phyloP scores from a whole-genome alignment of 208 protist species.

The Trypanosoma melophagium region DNA sequence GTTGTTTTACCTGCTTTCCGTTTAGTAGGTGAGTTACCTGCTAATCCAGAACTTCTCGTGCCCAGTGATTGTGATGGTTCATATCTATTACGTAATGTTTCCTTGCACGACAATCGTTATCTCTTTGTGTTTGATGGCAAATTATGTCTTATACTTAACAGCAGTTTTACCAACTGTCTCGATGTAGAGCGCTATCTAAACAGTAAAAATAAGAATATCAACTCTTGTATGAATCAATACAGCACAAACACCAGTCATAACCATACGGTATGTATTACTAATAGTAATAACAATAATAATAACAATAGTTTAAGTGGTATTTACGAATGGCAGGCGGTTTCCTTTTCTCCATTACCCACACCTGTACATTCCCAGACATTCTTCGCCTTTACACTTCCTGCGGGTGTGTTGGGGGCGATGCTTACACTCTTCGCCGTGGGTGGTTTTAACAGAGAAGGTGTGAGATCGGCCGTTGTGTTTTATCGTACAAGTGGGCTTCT shows the following conservation, averaged over 20 bases:
- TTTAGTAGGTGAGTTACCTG: neutral
- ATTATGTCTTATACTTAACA: constrained; percentile 21
- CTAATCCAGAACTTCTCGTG: constrained; percentile 12
- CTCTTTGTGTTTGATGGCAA: constrained; percentile 25
- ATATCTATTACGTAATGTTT: neutral
- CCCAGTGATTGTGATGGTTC: neutral
- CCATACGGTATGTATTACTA: too few relatives aligned
- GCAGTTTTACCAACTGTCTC: constrained; percentile 22
- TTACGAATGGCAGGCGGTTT: constrained; percentile 2
- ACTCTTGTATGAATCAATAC: too few relatives aligned
- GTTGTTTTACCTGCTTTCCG: neutral
- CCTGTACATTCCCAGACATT: constrained; percentile 4
- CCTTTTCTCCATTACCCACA: neutral
- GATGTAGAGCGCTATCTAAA: constrained; percentile 16
- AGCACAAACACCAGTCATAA: too few relatives aligned
- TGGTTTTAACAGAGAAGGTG: constrained; percentile 15
- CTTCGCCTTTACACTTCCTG: constrained; percentile 21
- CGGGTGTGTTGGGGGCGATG: constrained; percentile 11
- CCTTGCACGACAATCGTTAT: neutral
- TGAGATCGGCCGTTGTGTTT: neutral
- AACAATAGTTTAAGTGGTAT: neutral
- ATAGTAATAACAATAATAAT: neutral
- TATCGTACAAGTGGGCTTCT: constrained; percentile 4
- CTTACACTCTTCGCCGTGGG: constrained; percentile 23
- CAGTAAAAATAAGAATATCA: neutral